Conservation (phyloP, 2,329 filamentous ascomycete genomes). For the Fusarium foetens region DNA sequence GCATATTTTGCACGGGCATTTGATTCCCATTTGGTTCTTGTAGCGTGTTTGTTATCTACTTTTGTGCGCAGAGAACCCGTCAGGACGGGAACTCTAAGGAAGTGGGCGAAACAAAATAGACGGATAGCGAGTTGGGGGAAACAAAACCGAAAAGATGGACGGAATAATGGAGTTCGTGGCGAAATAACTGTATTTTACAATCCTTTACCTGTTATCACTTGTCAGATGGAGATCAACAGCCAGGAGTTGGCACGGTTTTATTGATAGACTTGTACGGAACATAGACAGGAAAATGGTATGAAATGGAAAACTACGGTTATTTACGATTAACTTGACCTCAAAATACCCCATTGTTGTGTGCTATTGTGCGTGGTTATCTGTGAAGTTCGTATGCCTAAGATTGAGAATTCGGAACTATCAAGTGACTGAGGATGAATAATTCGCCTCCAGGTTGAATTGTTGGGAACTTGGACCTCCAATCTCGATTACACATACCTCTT, state of each 20-base stretch:
- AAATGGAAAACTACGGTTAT: slow-evolving; percentile 2
- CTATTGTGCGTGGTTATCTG: background rate
- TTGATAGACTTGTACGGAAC: slow-evolving; percentile 32
- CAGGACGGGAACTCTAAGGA: slow-evolving; percentile 20
- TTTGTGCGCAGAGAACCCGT: slow-evolving; percentile 18
- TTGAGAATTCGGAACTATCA: background rate
- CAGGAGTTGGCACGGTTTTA: background rate
- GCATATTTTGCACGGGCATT: slow-evolving; percentile 17
- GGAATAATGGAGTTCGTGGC: slow-evolving; percentile 22
- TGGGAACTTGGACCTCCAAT: background rate
- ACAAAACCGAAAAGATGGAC: slow-evolving; percentile 23
- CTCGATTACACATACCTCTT: background rate
- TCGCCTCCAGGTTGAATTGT: background rate
- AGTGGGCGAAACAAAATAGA: slow-evolving; percentile 33
- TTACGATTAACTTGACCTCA: background rate
- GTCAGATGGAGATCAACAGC: slow-evolving; percentile 1
- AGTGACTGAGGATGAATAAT: background rate
- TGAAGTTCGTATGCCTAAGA: background rate
- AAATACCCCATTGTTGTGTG: slow-evolving; percentile 7
- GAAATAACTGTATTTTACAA: slow-evolving; percentile 22
- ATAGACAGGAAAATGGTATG: slow-evolving; percentile 26
- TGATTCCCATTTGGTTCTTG: slow-evolving; percentile 22
- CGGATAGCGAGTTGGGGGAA: slow-evolving; percentile 16
- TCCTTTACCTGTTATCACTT: slow-evolving; percentile 15
- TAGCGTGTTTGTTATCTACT: slow-evolving; percentile 28